Evolutionary conservation across 495 filamentous ascomycete genomes (phyloP).

Genomic region (Xeromyces bisporus): DNA sequence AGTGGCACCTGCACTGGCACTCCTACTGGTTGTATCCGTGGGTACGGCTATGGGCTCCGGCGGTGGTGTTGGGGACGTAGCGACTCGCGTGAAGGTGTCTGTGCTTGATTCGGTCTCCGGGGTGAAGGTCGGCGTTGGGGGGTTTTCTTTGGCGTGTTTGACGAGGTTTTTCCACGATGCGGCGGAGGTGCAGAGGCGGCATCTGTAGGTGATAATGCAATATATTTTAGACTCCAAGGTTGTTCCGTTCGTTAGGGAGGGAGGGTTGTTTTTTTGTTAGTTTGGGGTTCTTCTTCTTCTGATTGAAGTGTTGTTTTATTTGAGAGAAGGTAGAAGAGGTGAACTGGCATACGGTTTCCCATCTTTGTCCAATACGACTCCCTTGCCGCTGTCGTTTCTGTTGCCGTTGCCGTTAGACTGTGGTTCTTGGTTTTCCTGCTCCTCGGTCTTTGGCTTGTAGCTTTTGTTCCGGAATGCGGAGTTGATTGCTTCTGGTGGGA

Average conservation of each 20-base stretch:
- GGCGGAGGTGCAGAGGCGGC: conserved; percentile 70
- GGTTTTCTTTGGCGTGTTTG: conserved; percentile 35
- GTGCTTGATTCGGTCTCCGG: no score
- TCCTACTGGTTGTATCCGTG: conserved; percentile 3
- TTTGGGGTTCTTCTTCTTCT: no score
- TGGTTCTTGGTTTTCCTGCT: conserved; percentile 10
- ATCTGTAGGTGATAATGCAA: conserved; percentile 36
- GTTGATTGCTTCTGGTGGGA: conserved; percentile 5
- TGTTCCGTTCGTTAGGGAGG: background rate
- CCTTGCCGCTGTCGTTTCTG: no score
- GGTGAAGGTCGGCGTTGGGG: conserved; percentile 1
- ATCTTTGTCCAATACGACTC: conserved; percentile 75
- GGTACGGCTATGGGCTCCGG: conserved; percentile 8
- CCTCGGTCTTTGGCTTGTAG: conserved; percentile 1
- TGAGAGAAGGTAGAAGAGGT: no score
- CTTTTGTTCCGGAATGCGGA: conserved; percentile 1
- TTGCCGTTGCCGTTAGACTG: conserved; percentile 38
- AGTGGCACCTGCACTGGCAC: conserved; percentile 8
- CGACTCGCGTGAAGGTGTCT: no score
- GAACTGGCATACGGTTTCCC: conserved; percentile 73
- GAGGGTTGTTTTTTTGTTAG: background rate
- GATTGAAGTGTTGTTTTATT: no score
- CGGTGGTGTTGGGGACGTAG: conserved; percentile 3
- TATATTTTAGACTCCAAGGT: background rate
- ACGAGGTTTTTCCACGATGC: conserved; percentile 51